Evolutionary conservation across 2,329 filamentous ascomycete genomes (phyloP), one percentile per base, ranked within the genome.

Genomic region (Claviceps capensis): DNA sequence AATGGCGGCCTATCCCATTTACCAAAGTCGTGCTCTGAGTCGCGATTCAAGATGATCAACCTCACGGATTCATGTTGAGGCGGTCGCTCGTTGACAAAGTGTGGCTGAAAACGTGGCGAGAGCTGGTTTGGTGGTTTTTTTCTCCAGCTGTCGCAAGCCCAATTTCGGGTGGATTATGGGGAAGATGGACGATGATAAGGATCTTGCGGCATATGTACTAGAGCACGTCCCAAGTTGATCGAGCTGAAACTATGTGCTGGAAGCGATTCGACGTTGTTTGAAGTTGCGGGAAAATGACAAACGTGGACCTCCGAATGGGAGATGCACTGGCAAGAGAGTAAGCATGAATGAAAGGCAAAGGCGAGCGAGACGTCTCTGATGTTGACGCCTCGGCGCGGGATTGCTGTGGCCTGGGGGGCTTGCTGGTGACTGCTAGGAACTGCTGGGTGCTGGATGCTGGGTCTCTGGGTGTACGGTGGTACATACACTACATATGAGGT

Each of bases 31-130:
- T 54, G 48, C 52, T 54, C 47, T 34, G 34, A 49, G 44, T 54
- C 50, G 51, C 48, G 22, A 49, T 48, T 42, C 36, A 16, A 51
- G 26, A 48, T 50, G 17, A 52, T 54, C 53, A 37, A 53, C 53
- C 56, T 61, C 61, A 66, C 62, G 60, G 57, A 59, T 58, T 60
- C 66, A 68, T 67, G 61, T 65, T 65, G 63, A 59, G 61, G 64
- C 62, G 61, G 63, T 62, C 61, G 60, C 58, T 59, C 30, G 57
- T 54, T 59, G 59, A 63, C 57, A 51, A 64, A 61, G 65, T 70
- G 68, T 70, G 68, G 68, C 68, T 70, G 68, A 65, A 65, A 68
- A 60, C 67, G 68, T 70, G 68, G 68, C 68, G 68, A 70, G 65
- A 70, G 67, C 67, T 69, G 61, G 53, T 9, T 37, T 41, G 23